These are phyloP conservation scores for Pseudotsuga menziesii DNA, from an alignment of 75 land plant species.

Conservation along the genomic window DNA sequence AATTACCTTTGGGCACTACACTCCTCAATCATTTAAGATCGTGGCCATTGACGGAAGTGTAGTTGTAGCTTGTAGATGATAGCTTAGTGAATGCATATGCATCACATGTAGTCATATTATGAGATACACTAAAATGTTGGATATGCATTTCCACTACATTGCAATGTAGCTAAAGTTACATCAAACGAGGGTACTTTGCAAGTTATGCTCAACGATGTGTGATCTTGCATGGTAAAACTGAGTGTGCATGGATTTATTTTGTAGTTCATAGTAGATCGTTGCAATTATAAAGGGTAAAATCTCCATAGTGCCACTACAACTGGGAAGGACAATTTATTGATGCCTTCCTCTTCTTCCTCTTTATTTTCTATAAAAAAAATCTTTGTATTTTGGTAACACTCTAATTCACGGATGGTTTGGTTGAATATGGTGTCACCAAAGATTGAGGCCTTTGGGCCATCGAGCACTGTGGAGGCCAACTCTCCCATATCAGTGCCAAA, in stretches of 20 bases:
- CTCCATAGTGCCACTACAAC: too few relatives aligned
- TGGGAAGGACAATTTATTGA: too few relatives aligned
- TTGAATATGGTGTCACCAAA: not conserved
- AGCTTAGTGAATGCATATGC: not conserved
- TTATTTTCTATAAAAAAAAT: not conserved
- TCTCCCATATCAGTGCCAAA: not conserved
- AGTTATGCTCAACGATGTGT: not conserved
- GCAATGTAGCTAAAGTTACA: not conserved
- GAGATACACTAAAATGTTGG: not conserved
- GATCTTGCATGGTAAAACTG: too few relatives aligned
- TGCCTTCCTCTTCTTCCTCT: not conserved
- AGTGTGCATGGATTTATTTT: too few relatives aligned
- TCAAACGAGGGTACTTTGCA: not conserved
- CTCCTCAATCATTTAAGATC: not conserved
- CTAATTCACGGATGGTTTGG: not conserved
- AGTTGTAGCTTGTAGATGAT: too few relatives aligned
- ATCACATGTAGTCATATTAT: not conserved
- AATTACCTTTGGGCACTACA: not conserved
- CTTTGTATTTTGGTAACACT: not conserved
- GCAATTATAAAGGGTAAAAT: too few relatives aligned
- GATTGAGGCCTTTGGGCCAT: not conserved
- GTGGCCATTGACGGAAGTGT: not conserved
- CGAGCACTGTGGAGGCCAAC: not conserved
- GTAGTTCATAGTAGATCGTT: too few relatives aligned
- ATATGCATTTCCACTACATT: too few relatives aligned